Percentiles rank a stretch among this genome's conserved stretches.
Conservation (phyloP, 202 grass and related monocot species). For the Panicum hallii region DNA sequence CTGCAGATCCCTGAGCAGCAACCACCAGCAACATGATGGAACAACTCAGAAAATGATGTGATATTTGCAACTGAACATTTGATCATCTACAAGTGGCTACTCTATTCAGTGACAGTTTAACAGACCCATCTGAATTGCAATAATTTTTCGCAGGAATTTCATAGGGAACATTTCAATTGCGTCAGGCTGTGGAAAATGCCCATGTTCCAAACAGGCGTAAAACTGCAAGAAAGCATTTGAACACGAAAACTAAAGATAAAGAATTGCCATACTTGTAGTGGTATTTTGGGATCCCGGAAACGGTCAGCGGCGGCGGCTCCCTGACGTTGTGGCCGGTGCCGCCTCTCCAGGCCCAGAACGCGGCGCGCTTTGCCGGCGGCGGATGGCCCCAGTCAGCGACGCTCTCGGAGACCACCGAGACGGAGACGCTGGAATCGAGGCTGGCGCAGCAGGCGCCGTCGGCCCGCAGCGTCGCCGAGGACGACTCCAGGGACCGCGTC, state of each 20-base stretch:
- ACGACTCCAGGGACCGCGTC: slow-evolving; percentile 45
- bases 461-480: slow-evolving; percentile 54
- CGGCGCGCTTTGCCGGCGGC: slow-evolving; percentile 43
- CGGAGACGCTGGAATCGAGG: slow-evolving; percentile 68
- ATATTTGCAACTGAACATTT: background rate
- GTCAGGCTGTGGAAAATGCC: background rate
- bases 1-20: slow-evolving; percentile 79
- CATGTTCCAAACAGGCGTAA: background rate
- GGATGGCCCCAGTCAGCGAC: slow-evolving; percentile 45
- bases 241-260: background rate
- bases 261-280: slow-evolving; percentile 71
- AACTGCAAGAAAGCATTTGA: background rate
- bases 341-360: slow-evolving; percentile 63
- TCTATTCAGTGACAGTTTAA: background rate
- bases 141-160: slow-evolving; percentile 4
- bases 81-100: background rate
- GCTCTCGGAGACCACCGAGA: slow-evolving; percentile 71
- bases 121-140: background rate
- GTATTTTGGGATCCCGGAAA: slow-evolving; percentile 88
- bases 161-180: background rate
- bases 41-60: background rate
- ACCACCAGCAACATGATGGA: slow-evolving; percentile 29
- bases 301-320: slow-evolving; percentile 46
- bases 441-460: slow-evolving; percentile 44
- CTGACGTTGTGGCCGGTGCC: slow-evolving; percentile 38